A percentile compares a stretch with the other conserved stretches of the same genome.
Evolutionary conservation across 2,329 filamentous ascomycete genomes (phyloP).

Genomic region (Immersiporthe knoxdaviesiana): DNA sequence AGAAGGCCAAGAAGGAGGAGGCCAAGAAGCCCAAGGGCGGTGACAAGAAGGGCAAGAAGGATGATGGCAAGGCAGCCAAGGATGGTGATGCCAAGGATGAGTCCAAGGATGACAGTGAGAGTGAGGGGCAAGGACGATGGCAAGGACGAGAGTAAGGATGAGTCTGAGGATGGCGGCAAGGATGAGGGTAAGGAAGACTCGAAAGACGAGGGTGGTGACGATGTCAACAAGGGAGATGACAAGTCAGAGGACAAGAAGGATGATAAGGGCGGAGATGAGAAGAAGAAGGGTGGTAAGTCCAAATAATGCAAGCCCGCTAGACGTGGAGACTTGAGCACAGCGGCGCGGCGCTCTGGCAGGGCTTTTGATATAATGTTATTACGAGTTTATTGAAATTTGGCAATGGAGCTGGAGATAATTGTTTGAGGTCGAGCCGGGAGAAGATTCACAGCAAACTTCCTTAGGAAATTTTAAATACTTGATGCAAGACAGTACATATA

Average conservation of each 20-base stretch:
- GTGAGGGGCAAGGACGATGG: conserved; percentile 27
- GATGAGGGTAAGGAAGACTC: conserved; percentile 18
- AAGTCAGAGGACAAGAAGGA: conserved; percentile 34
- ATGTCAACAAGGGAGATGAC: neutral
- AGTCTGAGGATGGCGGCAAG: conserved; percentile 18
- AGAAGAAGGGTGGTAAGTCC: conserved; percentile 24
- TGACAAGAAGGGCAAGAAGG: conserved; percentile 34
- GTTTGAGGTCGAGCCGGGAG: neutral
- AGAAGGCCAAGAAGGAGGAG: conserved; percentile 36
- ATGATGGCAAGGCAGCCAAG: conserved; percentile 19
- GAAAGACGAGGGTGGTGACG: neutral
- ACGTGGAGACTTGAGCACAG: neutral
- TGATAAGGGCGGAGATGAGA: conserved; percentile 26
- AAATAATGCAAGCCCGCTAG: conserved; percentile 12
- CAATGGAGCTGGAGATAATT: neutral
- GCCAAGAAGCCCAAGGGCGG: conserved; percentile 23
- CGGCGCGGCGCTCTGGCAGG: neutral
- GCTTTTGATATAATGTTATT: neutral
- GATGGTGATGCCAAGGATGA: conserved; percentile 26
- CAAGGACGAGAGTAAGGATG: conserved; percentile 26
- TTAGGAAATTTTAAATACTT: neutral
- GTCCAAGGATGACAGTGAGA: conserved; percentile 20
- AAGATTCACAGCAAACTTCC: neutral
- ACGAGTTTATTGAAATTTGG: neutral
- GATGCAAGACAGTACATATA: neutral